Evolutionary conservation across 148 eudicot species (phyloP).

Genomic region (Pouteria glomerata): DNA sequence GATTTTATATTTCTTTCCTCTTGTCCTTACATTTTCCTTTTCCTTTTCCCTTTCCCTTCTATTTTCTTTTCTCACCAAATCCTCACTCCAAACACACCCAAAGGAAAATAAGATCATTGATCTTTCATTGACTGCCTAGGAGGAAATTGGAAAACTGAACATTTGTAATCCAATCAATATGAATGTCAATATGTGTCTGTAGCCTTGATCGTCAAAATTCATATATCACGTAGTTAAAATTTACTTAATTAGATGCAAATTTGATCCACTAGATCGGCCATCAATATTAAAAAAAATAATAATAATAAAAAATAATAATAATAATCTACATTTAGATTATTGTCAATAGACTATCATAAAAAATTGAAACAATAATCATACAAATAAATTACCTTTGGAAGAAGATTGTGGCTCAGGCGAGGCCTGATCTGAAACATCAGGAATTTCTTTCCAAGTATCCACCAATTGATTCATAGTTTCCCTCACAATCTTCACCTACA

Average conservation of each 20-base stretch:
- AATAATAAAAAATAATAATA: too few species aligned
- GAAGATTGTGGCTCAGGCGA: conserved; percentile 47
- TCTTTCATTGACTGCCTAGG: too few species aligned
- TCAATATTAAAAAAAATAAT: neutral
- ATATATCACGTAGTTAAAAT: neutral
- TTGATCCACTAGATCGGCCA: neutral
- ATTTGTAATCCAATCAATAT: neutral
- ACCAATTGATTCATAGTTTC: conserved; percentile 77
- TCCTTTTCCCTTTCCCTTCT: too few species aligned
- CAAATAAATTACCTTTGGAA: conserved; percentile 44
- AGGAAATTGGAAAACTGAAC: too few species aligned
- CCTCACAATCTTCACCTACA: conserved; percentile 81
- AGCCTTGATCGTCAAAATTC: neutral
- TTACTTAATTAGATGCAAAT: neutral
- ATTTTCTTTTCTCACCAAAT: too few species aligned
- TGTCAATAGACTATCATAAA: neutral
- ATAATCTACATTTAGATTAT: neutral
- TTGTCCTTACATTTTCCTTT: too few species aligned
- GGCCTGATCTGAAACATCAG: conserved; percentile 66
- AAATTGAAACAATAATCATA: neutral
- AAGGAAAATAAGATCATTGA: too few species aligned
- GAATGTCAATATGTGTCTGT: neutral
- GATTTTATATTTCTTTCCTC: too few species aligned
- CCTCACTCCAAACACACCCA: too few species aligned
- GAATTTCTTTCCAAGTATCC: conserved; percentile 76